phyloP scores from a whole-genome alignment of 164 flowering plant genomes.

The Vitis rotundifolia region DNA sequence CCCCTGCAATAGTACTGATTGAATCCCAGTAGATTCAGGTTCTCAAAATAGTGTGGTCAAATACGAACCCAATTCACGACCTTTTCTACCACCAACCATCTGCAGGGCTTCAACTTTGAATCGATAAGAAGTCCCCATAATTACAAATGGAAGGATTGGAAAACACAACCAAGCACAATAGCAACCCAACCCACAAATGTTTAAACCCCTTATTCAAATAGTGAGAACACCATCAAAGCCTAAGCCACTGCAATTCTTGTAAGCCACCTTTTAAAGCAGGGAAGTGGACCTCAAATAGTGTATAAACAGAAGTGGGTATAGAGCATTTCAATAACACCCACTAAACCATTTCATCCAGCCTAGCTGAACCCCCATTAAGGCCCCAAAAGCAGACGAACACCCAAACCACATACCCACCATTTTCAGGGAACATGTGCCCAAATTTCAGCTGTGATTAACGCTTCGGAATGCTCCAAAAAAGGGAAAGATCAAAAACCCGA shows the following conservation, averaged over 20 bases:
- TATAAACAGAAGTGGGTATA: conserved; percentile 56
- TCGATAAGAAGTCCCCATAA: conserved; percentile 50
- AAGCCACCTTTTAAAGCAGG: conserved; percentile 39
- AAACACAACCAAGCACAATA: conserved; percentile 40
- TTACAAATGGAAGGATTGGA: conserved; percentile 51
- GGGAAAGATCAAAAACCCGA: conserved; percentile 57
- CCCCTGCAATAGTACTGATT: conserved; percentile 58
- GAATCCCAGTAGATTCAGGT: conserved; percentile 67
- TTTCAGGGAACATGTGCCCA: conserved; percentile 73
- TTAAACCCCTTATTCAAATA: conserved; percentile 58
- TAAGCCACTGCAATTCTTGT: conserved; percentile 31
- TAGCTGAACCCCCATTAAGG: conserved; percentile 65
- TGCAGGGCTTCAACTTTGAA: conserved; percentile 45
- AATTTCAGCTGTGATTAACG: conserved; percentile 59
- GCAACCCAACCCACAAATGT: conserved; percentile 58
- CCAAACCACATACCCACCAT: conserved; percentile 68
- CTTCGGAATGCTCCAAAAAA: conserved; percentile 72
- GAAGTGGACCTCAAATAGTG: conserved; percentile 49
- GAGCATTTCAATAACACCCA: conserved; percentile 68
- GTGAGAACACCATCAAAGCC: conserved; percentile 41
- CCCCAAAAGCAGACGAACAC: conserved; percentile 60
- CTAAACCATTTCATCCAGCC: conserved; percentile 76
- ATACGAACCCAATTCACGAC: conserved; percentile 48
- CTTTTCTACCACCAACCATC: conserved; percentile 47
- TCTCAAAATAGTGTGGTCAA: conserved; percentile 64